Conservation (phyloP, 257 asterid species). For the Mentha longifolia region DNA sequence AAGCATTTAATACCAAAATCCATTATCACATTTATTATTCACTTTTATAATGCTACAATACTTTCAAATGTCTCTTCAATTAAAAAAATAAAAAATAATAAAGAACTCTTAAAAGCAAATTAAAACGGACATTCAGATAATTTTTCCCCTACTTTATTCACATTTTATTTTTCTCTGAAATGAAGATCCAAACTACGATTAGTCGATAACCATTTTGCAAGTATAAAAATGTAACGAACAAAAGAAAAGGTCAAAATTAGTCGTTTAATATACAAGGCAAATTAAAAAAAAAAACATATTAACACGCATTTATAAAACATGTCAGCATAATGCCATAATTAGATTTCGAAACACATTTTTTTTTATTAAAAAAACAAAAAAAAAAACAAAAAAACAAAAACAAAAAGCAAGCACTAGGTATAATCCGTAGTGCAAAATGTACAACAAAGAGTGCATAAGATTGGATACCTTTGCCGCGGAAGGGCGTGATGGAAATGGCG, state of each 20-base stretch:
- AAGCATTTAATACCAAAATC: background rate
- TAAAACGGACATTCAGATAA: background rate
- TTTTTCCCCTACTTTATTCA: background rate
- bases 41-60: background rate
- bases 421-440: background rate
- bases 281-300: background rate
- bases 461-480: slow-evolving; percentile 63
- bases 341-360: too few species aligned
- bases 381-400: too few species aligned
- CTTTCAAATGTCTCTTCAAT: background rate
- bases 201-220: too few species aligned
- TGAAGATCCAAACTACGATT: background rate
- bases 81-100: background rate
- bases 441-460: too few species aligned
- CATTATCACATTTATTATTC: background rate
- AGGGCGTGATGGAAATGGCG: slow-evolving; percentile 75
- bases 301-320: background rate
- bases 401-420: too few species aligned
- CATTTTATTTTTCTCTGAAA: background rate
- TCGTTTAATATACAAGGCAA: background rate
- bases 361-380: too few species aligned
- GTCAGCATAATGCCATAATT: too few species aligned
- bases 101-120: too few species aligned
- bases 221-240: background rate
- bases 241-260: background rate